A percentile compares a stretch with the other conserved stretches of the same genome.
These are phyloP conservation scores for Diaporthe helianthi DNA, from an alignment of 2,329 filamentous ascomycete genomes.

Conservation along the genomic window DNA sequence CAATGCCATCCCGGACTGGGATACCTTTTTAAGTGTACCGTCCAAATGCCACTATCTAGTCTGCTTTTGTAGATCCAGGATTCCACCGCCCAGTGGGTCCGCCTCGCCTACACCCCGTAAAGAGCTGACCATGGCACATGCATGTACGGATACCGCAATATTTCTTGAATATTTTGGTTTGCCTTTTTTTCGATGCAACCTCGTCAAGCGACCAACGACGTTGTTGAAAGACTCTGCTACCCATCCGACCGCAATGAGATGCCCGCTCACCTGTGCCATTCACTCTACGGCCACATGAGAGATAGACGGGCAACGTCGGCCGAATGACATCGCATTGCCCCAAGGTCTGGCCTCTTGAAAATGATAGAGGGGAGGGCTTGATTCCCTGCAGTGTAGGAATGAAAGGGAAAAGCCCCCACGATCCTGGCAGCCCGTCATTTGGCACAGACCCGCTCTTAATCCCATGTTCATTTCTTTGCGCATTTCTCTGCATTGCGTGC, in stretches of 20 bases:
- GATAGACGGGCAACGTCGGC: not conserved
- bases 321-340: no score
- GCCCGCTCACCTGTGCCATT: not conserved
- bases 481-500: conserved; percentile 19
- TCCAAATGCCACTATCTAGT: not conserved
- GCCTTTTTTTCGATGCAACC: not conserved
- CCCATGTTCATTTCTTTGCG: conserved; percentile 30
- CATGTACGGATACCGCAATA: not conserved
- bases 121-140: conserved; percentile 14
- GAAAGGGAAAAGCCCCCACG: conserved; percentile 18
- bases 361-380: conserved; percentile 2
- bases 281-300: not conserved
- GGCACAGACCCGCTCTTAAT: conserved; percentile 35
- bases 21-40: conserved; percentile 17
- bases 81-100: conserved; percentile 4
- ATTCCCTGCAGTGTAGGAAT: conserved; percentile 19
- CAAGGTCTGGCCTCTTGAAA: not conserved
- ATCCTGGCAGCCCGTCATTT: conserved; percentile 29
- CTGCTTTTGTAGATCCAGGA: not conserved
- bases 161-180: conserved; percentile 10
- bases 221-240: not conserved
- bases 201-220: not conserved
- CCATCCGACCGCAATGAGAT: not conserved
- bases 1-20: not conserved
- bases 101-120: conserved; percentile 8